Evolutionary conservation across 2,329 filamentous ascomycete species (phyloP), one percentile per base, ranked within the genome.

Genomic region (Cladosporium sphaerospermum): DNA sequence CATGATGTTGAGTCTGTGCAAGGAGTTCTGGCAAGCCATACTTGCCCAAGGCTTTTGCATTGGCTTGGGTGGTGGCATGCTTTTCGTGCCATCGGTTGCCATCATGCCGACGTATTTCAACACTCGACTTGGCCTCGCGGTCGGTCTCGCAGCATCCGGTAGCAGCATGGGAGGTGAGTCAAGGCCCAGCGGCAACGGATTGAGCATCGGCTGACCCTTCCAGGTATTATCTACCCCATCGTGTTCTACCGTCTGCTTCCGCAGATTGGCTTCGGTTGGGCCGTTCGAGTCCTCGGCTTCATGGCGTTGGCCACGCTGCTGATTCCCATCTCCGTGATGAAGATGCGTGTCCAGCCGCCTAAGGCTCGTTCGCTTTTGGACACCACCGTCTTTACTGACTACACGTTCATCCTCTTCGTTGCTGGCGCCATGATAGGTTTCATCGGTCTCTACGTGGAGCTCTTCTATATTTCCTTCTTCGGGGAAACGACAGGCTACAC

Each of bases 41-140:
- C 71, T 78, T 13, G 67, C 73, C 1, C 76, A 78, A 57, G 76
- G 71, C 2, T 66, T 78, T 48, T 75, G 72, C 60, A 71, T 76
- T 40, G 75, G 75, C 28, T 62, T 75, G 9, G 75, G 76, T 6
- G 68, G 68, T 0, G 74, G 73, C 8, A 66, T 62, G 48, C 52
- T 63, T 9, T 62, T 62, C 46, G 66, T 76, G 2, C 73, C 74
- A 1, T 69, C 65, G 13, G 69, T 78, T 1, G 73, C 74, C 4
- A 76, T 77, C 49, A 58, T 78, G 13, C 69, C 68, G 4, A 76
- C 74, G 0, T 78, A 78, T 59, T 78, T 78, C 61, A 69, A 62
- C 28, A 73, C 67, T 1, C 69, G 64, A 16, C 67, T 77, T 19
- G 75, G 73, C 5, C 64, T 70, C 0, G 74, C 71, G 0, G 71